Conservation (phyloP, 768 basidiomycete genomes). For the Leccinum subgranulosum region DNA sequence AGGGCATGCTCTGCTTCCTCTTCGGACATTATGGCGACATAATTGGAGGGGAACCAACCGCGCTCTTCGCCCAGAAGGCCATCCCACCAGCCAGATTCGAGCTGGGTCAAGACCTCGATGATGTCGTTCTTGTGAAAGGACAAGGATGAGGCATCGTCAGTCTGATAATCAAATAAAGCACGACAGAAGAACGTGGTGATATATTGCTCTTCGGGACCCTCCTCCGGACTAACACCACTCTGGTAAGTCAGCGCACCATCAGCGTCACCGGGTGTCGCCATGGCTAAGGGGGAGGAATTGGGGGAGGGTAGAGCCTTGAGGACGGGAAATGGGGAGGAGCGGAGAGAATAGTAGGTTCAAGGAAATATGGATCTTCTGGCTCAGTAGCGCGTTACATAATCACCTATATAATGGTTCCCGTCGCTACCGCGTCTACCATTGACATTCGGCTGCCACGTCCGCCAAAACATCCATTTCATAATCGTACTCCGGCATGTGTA, state of each 20-base stretch:
- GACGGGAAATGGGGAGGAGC: constrained; percentile 11
- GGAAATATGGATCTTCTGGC: constrained; percentile 13
- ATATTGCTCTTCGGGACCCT: constrained; percentile 52
- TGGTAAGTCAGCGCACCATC: constrained; percentile 21
- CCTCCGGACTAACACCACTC: constrained; percentile 24
- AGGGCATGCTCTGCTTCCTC: constrained; percentile 75
- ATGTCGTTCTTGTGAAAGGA: constrained; percentile 85
- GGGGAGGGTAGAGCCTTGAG: constrained; percentile 3
- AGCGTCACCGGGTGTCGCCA: constrained; percentile 20
- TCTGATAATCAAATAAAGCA: constrained; percentile 88
- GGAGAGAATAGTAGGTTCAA: neutral
- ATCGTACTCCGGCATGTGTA: neutral
- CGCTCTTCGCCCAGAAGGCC: constrained; percentile 85
- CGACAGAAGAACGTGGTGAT: constrained; percentile 80
- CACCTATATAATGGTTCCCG: neutral
- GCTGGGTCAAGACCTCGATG: constrained; percentile 88
- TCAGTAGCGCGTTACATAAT: constrained; percentile 26
- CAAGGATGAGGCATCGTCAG: constrained; percentile 84
- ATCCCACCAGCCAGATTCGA: constrained; percentile 99
- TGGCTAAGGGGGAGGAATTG: constrained; percentile 2
- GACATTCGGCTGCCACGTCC: constrained; percentile 4
- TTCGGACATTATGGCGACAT: constrained; percentile 75
- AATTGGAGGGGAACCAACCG: constrained; percentile 98
- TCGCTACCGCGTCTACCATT: constrained; percentile 12
- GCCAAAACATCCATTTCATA: constrained; percentile 10